Evolutionary conservation across 1,284 basidiomycete genomes (phyloP), one percentile per base, ranked within the genome.

Genomic region (Ganoderma multipileum): DNA sequence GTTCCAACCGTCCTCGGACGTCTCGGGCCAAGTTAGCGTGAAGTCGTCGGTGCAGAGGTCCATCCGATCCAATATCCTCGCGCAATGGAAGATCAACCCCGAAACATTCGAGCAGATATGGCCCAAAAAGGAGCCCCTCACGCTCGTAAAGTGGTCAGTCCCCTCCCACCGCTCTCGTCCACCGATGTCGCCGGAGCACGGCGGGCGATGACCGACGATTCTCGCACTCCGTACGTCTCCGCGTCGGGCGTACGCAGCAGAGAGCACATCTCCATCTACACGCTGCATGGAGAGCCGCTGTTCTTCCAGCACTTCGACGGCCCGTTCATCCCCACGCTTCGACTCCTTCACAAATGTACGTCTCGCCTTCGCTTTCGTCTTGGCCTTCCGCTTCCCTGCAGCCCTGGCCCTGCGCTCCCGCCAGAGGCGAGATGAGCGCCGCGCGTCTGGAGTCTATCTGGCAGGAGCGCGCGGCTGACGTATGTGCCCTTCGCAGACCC

Each of bases 301-400:
- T 95, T 98, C 83, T 97, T 98, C 85, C 97, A 99, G 81, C 96
- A 98, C 81, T 97, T 95, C 79, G 97, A 99, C 81, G 96, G 95
- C 0, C 95, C 95, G 0, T 91, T 95, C 77, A 92, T 92, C 77
- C 97, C 98, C 3, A 96, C 95, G 1, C 83, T 99, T 71, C 89
- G 92, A 71, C 81, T 99, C 6, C 83, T 99, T 69, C 98, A 99
- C 81, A 92, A 94, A 84, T 99, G 95, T 96, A 77, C 76, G 92
- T 75, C 62, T 65, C 12, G 7, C 12, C 9, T 14, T 39, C 38
- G 38, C 12, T 75, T 61, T 65, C 12, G 9, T 39, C 9, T 14
- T 39, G 9, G 38, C 12, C 38, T 64, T 28, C 52, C 60, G 33
- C 28, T 41, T 52, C 23, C 61, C 39, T 52, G 47, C 47, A 11